A percentile compares a stretch with the other conserved stretches of the same genome.
Conservation (phyloP, 805 yeast species). For the Myxozyma kluyveri region DNA sequence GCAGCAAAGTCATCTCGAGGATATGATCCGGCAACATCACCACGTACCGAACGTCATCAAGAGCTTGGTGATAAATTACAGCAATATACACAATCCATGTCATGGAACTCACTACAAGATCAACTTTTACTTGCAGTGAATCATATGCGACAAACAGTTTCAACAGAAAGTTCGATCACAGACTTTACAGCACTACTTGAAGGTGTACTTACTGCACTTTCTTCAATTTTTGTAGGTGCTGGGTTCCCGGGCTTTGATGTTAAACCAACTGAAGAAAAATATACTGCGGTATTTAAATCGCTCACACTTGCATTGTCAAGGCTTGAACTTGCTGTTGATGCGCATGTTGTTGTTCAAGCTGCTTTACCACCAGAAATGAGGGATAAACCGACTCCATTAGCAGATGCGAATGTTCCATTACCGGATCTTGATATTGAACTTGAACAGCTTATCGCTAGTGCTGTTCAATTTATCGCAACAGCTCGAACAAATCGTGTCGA, state of each 20-base stretch:
- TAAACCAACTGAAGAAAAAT: constrained; percentile 2
- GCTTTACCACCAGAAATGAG: background rate
- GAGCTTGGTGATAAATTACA: background rate
- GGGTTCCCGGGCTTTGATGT: constrained; percentile 21
- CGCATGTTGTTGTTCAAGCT: background rate
- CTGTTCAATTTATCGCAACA: constrained; percentile 2
- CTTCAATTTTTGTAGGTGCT: constrained; percentile 14
- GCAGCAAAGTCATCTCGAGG: background rate
- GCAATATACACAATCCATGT: background rate
- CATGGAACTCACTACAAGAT: background rate
- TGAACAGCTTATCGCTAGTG: constrained; percentile 4
- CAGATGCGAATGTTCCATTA: background rate
- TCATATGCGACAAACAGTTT: background rate
- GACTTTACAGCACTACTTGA: background rate
- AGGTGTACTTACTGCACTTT: constrained; percentile 13
- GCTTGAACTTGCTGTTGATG: constrained; percentile 12
- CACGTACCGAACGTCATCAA: background rate
- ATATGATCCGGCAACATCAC: background rate
- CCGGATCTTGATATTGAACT: background rate
- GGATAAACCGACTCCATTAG: background rate
- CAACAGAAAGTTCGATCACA: background rate
- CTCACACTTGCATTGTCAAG: constrained; percentile 18
- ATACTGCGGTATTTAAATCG: constrained; percentile 4
- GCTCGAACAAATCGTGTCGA: constrained; percentile 7
- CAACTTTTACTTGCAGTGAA: background rate